A percentile compares a stretch with the other conserved stretches of the same genome.
Conservation (phyloP, 306 rosid genomes). For the Cucumis cinereus region DNA sequence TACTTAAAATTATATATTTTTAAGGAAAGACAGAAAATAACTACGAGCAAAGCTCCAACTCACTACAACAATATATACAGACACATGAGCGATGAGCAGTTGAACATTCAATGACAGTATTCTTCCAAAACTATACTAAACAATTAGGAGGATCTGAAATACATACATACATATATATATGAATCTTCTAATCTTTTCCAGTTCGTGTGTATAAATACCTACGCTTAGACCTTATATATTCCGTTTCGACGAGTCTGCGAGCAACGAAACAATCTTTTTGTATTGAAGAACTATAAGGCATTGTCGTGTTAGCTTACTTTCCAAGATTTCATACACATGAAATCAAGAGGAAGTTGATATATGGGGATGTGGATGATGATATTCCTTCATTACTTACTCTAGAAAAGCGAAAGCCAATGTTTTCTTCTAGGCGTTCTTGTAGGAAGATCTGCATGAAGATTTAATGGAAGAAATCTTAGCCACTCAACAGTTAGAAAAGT, state of each 20-base stretch:
- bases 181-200: not conserved
- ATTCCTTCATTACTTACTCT: constrained; percentile 12
- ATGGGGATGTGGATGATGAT: not conserved
- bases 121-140: not conserved
- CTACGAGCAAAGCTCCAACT: not conserved
- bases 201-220: constrained; percentile 1
- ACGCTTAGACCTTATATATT: not conserved
- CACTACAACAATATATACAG: not conserved
- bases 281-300: not conserved
- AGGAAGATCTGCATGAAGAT: constrained; percentile 67
- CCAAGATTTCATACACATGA: not conserved
- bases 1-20: not conserved
- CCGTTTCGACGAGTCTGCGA: not conserved
- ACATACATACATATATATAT: not conserved
- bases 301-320: not conserved
- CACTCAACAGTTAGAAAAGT: not conserved
- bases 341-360: not conserved
- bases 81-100: not conserved
- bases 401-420: constrained; percentile 97
- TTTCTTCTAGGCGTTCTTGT: constrained; percentile 43
- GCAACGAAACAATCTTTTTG: not conserved
- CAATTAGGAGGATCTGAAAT: not conserved
- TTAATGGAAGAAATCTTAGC: not conserved
- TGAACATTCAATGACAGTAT: not conserved
- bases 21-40: not conserved